Evolutionary conservation across 2,329 filamentous ascomycete species (phyloP).

Genomic region (Phaeosphaeriaceae sp.): DNA sequence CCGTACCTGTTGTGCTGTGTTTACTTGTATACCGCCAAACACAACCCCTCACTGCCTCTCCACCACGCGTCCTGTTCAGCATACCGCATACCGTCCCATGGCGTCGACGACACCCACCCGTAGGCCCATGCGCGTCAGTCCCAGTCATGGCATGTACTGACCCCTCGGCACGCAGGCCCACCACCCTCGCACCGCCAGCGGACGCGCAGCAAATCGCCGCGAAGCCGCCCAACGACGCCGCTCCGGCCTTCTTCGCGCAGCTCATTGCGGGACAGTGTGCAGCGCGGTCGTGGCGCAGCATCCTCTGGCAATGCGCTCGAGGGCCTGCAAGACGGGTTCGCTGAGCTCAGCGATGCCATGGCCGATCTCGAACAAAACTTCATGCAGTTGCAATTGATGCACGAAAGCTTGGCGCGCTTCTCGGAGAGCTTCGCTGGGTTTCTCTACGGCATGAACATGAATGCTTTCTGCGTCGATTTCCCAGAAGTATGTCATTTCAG

Average conservation of each 20-base stretch:
- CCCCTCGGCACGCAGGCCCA: constrained; percentile 11
- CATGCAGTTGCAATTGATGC: constrained; percentile 96
- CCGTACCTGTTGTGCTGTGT: neutral
- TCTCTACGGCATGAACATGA: constrained; percentile 97
- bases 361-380: constrained; percentile 96
- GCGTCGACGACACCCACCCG: constrained; percentile 33
- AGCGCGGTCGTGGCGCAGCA: constrained; percentile 50
- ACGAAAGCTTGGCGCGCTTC: constrained; percentile 91
- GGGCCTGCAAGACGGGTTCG: constrained; percentile 85
- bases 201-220: constrained; percentile 63
- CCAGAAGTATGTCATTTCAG: constrained; percentile 70
- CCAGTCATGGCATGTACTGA: constrained; percentile 13
- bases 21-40: neutral
- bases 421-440: constrained; percentile 96
- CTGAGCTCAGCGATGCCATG: constrained; percentile 91
- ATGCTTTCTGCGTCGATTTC: constrained; percentile 98
- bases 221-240: constrained; percentile 86
- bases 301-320: constrained; percentile 75
- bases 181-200: constrained; percentile 41
- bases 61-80: neutral
- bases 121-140: constrained; percentile 26
- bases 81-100: constrained; percentile 11
- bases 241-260: constrained; percentile 88
- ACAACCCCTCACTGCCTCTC: neutral
- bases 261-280: constrained; percentile 71